A percentile compares a stretch with the other conserved stretches of the same genome.
Evolutionary conservation across 2,329 filamentous ascomycete species (phyloP).

Genomic region (Neonectria punicea): DNA sequence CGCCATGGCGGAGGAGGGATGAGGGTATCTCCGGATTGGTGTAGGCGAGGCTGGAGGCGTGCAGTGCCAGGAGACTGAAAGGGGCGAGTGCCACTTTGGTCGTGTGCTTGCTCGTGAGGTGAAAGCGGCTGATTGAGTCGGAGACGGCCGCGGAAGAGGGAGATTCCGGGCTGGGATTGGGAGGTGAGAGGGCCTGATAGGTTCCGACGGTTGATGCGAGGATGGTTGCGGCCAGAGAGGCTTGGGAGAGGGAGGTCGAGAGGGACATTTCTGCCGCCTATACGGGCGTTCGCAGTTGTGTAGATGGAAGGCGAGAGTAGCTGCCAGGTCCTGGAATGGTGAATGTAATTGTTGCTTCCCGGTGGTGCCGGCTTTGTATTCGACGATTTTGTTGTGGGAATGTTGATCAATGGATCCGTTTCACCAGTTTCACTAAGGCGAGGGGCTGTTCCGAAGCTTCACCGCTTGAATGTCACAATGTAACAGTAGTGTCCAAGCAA

Average conservation of each 20-base stretch:
- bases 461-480: no score
- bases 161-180: constrained; percentile 40
- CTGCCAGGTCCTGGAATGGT: no score
- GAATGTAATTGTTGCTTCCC: no score
- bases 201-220: constrained; percentile 44
- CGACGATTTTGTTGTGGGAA: no score
- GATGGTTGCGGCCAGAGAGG: constrained; percentile 37
- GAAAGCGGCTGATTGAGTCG: constrained; percentile 38
- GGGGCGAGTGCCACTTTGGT: constrained; percentile 38
- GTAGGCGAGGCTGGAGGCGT: constrained; percentile 36
- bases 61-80: constrained; percentile 34
- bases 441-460: no score
- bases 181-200: constrained; percentile 46
- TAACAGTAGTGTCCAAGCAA: no score
- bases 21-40: constrained; percentile 34
- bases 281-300: background rate
- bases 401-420: no score
- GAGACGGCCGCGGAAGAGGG: constrained; percentile 4
- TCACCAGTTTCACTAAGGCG: no score
- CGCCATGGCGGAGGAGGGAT: constrained; percentile 42
- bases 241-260: constrained; percentile 25
- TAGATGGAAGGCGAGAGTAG: background rate
- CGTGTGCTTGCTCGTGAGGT: constrained; percentile 41
- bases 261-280: constrained; percentile 13
- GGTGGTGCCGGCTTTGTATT: no score